Percentiles rank a stretch among this genome's conserved stretches.
Conservation (phyloP, 2,329 filamentous ascomycete species). For the Gaeumannomyces sp. region DNA sequence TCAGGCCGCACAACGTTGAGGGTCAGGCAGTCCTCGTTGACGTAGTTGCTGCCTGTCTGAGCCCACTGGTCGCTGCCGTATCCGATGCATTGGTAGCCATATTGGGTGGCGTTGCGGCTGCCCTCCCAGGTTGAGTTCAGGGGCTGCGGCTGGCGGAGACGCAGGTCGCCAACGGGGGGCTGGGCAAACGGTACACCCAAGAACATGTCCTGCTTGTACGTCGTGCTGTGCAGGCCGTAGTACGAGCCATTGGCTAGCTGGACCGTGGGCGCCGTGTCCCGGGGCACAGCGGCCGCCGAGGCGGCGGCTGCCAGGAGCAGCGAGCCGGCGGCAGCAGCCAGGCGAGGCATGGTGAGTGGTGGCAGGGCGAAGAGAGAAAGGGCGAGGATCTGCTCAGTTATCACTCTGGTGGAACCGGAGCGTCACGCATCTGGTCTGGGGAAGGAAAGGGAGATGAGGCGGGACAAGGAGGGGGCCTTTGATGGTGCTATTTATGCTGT, state of each 20-base stretch:
- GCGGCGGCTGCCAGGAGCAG: slow-evolving; percentile 4
- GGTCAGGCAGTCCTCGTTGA: slow-evolving; percentile 16
- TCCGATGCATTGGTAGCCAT: slow-evolving; percentile 42
- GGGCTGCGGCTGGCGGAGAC: slow-evolving; percentile 21
- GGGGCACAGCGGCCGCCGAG: not conserved
- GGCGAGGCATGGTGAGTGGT: not conserved
- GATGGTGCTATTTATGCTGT: not conserved
- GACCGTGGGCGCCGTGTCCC: slow-evolving; percentile 9
- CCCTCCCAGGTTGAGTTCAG: slow-evolving; percentile 37
- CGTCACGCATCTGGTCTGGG: too few species aligned
- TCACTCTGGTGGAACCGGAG: too few species aligned
- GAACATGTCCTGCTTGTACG: slow-evolving; percentile 43
- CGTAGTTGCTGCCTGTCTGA: slow-evolving; percentile 11
- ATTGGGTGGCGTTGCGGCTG: slow-evolving; percentile 34
- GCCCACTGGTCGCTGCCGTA: slow-evolving; percentile 32
- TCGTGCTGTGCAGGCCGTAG: slow-evolving; percentile 24
- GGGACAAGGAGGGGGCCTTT: too few species aligned
- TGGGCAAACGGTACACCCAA: slow-evolving; percentile 52
- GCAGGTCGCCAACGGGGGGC: slow-evolving; percentile 27
- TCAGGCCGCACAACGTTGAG: slow-evolving; percentile 41
- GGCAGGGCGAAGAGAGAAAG: not conserved
- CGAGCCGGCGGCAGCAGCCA: not conserved
- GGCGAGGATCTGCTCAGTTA: too few species aligned
- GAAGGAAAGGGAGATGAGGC: too few species aligned
- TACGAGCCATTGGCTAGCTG: slow-evolving; percentile 30